Base-by-base conservation (phyloP, 2,329 filamentous ascomycete species). In the Neofusicoccum kwambonambiense region DNA sequence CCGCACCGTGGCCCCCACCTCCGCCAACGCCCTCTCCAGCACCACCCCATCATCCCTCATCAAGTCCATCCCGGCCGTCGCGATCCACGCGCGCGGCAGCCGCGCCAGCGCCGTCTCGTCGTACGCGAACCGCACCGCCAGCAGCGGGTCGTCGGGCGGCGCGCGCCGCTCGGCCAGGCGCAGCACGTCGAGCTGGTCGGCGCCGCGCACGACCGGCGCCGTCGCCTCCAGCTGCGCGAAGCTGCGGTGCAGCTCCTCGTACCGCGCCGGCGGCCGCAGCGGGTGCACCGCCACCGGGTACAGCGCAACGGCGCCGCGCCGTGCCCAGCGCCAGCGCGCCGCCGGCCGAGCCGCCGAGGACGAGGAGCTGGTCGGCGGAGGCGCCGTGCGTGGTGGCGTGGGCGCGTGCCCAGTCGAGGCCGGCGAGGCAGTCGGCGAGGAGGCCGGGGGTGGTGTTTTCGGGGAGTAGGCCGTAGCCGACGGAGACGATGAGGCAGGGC, bases 401-500 rank as follows among this genome's bases (percentile, higher is more conserved):
- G 19, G 8, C 13, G 19, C 52, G 41, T 17, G 49, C 51, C 67
- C 67, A 69, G 8, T 19, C 8, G 49, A 60, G 65, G 15, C 58
- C 67, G 8, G 15, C 11, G n/a, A 57, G 47, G 51, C 47, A 67
- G 68, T 77, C 74, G 8, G 75, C 70, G 12, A 77, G 67, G 44
- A 70, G 68, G n/a, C 68, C 68, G n/a, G 73, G 71, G 39, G 71
- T 66, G 52, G 71, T 70, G 58, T 70, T 50, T 17, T 65, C 39
- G 1, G 64, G 64, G 17, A 51, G 44, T 6, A 71, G 64, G 12
- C 72, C 72, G 65, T 78, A 79, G 27, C 74, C 72, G 35, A 78
- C 72, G 9, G 71, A 73, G 44, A 78, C 71, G 39, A 79, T 67
- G 50, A 77, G 67, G 54, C 71, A 74, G 12, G 73, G 71, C 2